Evolutionary conservation across 139 green algal genomes (phyloP).

Genomic region (Chlorokybus atmophyticus): DNA sequence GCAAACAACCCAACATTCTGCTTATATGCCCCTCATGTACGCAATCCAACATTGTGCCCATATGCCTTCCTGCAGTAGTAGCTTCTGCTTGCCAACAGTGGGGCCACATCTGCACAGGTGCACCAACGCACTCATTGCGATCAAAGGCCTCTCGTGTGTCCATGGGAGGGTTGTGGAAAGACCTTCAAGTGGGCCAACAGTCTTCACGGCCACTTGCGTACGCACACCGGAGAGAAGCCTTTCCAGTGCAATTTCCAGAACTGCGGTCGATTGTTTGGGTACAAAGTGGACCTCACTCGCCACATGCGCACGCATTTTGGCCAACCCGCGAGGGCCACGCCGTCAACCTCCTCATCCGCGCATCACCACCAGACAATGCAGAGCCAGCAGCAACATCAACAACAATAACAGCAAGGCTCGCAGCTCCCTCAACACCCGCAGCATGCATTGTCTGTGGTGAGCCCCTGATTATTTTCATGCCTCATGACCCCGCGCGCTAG

Average conservation of each 20-base stretch:
- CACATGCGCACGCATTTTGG: slow-evolving; percentile 28
- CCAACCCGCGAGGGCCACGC: slow-evolving; percentile 15
- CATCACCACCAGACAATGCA: not conserved
- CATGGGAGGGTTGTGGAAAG: slow-evolving; percentile 30
- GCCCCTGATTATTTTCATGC: too few species aligned
- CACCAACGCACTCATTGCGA: slow-evolving; percentile 24
- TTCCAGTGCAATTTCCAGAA: slow-evolving; percentile 22
- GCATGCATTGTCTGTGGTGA: too few species aligned
- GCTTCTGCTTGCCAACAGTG: not conserved
- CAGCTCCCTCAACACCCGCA: not conserved
- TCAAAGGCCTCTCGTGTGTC: slow-evolving; percentile 19
- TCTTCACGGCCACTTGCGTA: slow-evolving; percentile 30
- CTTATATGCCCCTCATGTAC: too few species aligned
- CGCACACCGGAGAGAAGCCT: slow-evolving; percentile 31
- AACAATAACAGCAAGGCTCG: not conserved
- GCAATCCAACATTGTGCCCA: too few species aligned
- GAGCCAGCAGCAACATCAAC: not conserved
- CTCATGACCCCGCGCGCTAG: too few species aligned
- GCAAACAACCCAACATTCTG: too few species aligned
- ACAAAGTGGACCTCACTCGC: slow-evolving; percentile 30
- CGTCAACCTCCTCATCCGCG: not conserved
- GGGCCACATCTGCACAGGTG: slow-evolving; percentile 3
- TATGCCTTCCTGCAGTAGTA: too few species aligned
- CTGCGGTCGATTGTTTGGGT: slow-evolving; percentile 26
- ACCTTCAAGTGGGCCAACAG: slow-evolving; percentile 30